Base-by-base conservation (phyloP, 768 basidiomycete genomes). In the Suillus alpinus region DNA sequence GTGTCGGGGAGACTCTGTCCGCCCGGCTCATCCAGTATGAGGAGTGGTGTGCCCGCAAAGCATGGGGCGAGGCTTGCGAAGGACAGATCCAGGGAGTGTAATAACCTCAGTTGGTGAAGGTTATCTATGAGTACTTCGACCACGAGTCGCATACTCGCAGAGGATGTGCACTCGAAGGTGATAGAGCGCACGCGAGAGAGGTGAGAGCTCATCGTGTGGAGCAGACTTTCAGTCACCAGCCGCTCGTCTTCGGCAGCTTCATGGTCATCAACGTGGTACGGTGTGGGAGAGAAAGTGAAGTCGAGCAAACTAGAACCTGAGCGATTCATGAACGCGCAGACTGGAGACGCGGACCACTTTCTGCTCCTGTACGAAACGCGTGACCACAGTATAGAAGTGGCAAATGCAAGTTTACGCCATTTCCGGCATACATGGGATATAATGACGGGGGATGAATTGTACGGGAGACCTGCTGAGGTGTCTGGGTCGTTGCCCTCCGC, bases 361-460 rank as follows among this genome's bases (percentile, higher is more conserved):
- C 57, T 46, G 47, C 67, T 71, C 56, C 68, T 68, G 58, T 70
- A 73, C 10, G 67, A 69, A 31, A 82, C 68, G 36, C 66, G 68
- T 7, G 79, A 73, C 84, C 84, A 86, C 20, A 86, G 73, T 7
- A 64, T 58, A 4, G 83, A 74, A 6, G 78, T 78, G 18, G 68
- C 63, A 23, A 85, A 70, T 5, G 78, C 76, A 32, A 83, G 69
- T 32, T 64, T 66, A 16, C 84, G 80, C 84, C 84, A 86, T 60
- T 73, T 73, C 52, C 70, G 75, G 66, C 79, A 84, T 32, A 83
- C 80, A 58, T 83, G 83, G 0, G 82, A 82, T 58, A 83, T 62
- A 49, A 72, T 53, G 36, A 83, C 68, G 2, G 80, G 73, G 14
- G 77, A 70, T 40, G 69, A 64, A 62, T 74, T 74, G 60, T 63